These are phyloP conservation scores for Allium sativum DNA, from an alignment of 106 monocot genomes.

Conservation along the genomic window DNA sequence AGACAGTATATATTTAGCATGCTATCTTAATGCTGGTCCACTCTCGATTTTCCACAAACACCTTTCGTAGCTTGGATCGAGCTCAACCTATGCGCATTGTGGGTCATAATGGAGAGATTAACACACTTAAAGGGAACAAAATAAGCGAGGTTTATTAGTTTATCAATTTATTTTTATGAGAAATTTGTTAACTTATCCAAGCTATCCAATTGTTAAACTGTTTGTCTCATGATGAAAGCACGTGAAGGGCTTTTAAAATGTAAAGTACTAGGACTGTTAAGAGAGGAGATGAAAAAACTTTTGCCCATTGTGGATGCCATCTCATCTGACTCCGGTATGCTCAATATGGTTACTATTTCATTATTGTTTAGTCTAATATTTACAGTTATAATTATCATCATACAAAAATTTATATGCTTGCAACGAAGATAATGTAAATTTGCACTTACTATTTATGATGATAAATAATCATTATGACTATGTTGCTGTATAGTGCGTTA, in stretches of 20 bases:
- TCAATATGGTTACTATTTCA: no score
- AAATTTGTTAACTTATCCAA: constrained; percentile 79
- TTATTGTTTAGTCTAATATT: no score
- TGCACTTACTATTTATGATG: no score
- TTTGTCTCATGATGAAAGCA: constrained; percentile 83
- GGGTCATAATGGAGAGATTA: constrained; percentile 99
- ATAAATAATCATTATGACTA: no score
- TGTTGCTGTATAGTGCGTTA: no score
- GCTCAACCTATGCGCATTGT: constrained; percentile 99
- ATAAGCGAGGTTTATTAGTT: no score
- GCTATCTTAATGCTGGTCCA: constrained; percentile 49
- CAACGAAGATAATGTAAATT: no score
- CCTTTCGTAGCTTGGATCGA: constrained; percentile 99
- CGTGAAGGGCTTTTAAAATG: constrained; percentile 94
- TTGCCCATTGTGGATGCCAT: constrained; percentile 92
- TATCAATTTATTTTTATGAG: no score
- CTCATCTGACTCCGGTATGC: constrained; percentile 93
- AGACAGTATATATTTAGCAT: neutral
- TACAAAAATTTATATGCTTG: no score
- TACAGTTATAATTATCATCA: no score
- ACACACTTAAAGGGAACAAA: constrained; percentile 85
- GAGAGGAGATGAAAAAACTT: constrained; percentile 83
- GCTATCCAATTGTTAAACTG: no score
- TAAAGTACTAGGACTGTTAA: constrained; percentile 62
- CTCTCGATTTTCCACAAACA: constrained; percentile 97